These are phyloP conservation scores for Nakazawaea wyomingensis DNA, from an alignment of 805 yeast genomes.

Conservation along the genomic window DNA sequence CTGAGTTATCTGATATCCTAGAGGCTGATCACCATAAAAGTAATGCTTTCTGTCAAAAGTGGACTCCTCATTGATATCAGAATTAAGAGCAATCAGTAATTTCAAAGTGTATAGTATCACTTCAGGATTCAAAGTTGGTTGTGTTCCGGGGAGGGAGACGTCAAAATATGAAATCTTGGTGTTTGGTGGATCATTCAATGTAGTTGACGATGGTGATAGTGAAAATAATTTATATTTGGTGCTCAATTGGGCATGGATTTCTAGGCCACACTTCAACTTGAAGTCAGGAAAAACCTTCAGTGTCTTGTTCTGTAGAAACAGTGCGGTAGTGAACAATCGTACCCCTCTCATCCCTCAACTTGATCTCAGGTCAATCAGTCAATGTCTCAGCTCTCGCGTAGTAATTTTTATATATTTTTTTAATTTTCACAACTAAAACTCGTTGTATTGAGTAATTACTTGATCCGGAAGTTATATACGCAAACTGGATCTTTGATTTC, in stretches of 20 bases:
- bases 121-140: slow-evolving; percentile 73
- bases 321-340: background rate
- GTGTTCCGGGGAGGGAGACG: slow-evolving; percentile 87
- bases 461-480: background rate
- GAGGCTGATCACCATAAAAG: slow-evolving; percentile 93
- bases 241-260: slow-evolving; percentile 85
- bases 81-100: slow-evolving; percentile 66
- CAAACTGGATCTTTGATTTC: too few relatives aligned
- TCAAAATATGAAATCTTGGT: slow-evolving; percentile 72
- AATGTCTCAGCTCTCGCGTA: background rate
- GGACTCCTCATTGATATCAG: slow-evolving; percentile 49
- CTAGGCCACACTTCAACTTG: slow-evolving; percentile 75
- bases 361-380: background rate
- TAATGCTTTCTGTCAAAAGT: slow-evolving; percentile 92
- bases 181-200: slow-evolving; percentile 36
- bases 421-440: background rate
- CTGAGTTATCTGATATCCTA: slow-evolving; percentile 95
- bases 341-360: background rate
- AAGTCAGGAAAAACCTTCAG: background rate
- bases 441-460: background rate
- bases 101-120: slow-evolving; percentile 66
- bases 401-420: background rate
- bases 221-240: slow-evolving; percentile 78
- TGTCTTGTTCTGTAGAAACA: background rate
- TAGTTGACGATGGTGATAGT: slow-evolving; percentile 42